These are phyloP conservation scores for Eremomyces bilateralis DNA, from an alignment of 495 filamentous ascomycete species.

Conservation along the genomic window DNA sequence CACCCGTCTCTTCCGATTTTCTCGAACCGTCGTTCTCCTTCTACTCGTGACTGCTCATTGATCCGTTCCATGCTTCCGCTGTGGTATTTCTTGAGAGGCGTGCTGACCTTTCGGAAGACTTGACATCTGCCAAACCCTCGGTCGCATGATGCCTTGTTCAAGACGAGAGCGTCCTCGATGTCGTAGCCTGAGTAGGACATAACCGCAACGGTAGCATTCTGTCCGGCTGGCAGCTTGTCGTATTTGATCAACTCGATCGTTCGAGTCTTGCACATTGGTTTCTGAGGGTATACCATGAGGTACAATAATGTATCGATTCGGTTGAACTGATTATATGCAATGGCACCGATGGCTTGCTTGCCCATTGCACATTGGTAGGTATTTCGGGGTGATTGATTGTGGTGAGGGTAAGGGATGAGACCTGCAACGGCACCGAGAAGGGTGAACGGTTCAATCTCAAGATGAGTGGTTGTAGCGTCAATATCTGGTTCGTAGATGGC, in stretches of 20 bases:
- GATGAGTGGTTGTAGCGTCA: conserved; percentile 58
- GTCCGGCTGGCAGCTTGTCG: conserved; percentile 88
- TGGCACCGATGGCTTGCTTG: conserved; percentile 97
- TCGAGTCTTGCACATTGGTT: conserved; percentile 89
- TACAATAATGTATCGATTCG: conserved; percentile 91
- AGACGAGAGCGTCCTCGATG: conserved; percentile 92
- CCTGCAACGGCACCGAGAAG: conserved; percentile 94
- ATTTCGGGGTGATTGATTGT: conserved; percentile 97
- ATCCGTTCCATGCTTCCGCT: conserved; percentile 62
- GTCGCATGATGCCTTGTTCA: conserved; percentile 90
- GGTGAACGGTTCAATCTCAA: conserved; percentile 96
- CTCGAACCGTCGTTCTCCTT: conserved; percentile 37
- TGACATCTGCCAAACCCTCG: conserved; percentile 91
- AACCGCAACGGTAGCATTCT: conserved; percentile 91
- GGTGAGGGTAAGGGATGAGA: conserved; percentile 92
- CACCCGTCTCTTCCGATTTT: conserved; percentile 71
- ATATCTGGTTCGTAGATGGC: conserved; percentile 73
- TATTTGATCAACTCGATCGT: conserved; percentile 95
- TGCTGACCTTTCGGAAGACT: conserved; percentile 43
- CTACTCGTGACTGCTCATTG: conserved; percentile 30
- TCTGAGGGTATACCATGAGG: conserved; percentile 91
- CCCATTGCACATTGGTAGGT: conserved; percentile 99
- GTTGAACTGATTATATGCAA: conserved; percentile 90
- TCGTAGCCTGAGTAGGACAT: conserved; percentile 99
- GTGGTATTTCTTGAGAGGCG: conserved; percentile 38